Base-by-base conservation (phyloP, 2,329 filamentous ascomycete species). In the Anisogramma anomala region DNA sequence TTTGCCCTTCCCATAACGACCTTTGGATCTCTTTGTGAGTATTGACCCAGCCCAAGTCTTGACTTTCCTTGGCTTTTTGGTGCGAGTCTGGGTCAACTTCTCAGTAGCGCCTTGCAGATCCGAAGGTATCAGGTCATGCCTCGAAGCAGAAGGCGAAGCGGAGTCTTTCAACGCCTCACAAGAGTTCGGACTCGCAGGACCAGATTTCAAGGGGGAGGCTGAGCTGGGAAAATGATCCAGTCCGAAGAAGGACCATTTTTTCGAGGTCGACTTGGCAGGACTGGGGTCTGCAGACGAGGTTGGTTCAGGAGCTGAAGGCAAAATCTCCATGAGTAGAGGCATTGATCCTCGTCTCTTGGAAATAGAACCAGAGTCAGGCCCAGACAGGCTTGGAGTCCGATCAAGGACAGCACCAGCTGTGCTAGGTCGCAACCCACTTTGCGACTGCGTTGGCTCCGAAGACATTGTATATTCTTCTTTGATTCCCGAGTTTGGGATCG, bases 361-460 rank as follows among this genome's bases (percentile, higher is more conserved):
- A 0, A 65, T 66, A 6, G 53, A 51, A 6, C 49, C 49, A 7
- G 57, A 47, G n/a, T 51, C 53, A 1, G 56, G 52, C 3, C 54
- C 62, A 31, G 58, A 55, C 13, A 57, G 52, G 45, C 57, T 66
- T 32, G 61, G 58, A 1, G 59, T 60, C 3, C 68, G 64, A 47
- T 82, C 78, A 10, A 85, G 58, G 36, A 84, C 66, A n/a, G 79
- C 78, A 22, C 80, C 80, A 14, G 82, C 82, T 2, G 81, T 85
- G 52, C 76, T 82, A 8, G 82, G 81, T 25, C 81, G 70, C 1
- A 54, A 55, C n/a, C 58, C 57, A 26, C 63, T 64, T 13, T 60
- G 60, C 3, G 66, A 63, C 13, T 62, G 53, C 35, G 56, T 66
- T 15, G 63, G 60, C 3, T 61, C 59, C 31, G 35, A 4, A 66